Base-by-base conservation (phyloP, 73 alveolate species). In the Breviolum minutum region DNA sequence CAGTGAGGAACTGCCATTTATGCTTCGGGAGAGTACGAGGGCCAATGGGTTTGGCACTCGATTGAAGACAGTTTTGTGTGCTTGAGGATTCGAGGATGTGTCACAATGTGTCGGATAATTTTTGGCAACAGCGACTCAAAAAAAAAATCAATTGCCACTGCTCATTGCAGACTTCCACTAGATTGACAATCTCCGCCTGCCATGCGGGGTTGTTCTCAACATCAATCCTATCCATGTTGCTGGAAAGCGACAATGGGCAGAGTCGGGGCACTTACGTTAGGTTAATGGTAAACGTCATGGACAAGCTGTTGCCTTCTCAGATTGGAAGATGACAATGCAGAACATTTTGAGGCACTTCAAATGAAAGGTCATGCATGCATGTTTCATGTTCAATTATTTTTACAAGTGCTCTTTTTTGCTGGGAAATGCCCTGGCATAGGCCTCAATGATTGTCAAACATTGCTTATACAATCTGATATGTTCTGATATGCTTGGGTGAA, bases 261-360 rank as follows among this genome's bases (percentile, higher is more conserved):
- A 40, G 54, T 40, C 54, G 54, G 0, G 54, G 54, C 54, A 3
- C 54, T 40, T 40, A 40, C 54, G 68, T 32, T 8, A 92, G 98
- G 98, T 92, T 68, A 74, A 92, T n/a, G 98, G 98, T 81, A 40
- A 92, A 14, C 98, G 98, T 26, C 98, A 92, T 26, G 98, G 98
- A 26, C 98, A 92, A 61, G 98, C 98, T 22, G 98, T 81, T 66
- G 68, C 22, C 48, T 20, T 40, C 98, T 74, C 81, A 92, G 86
- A 11, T 40, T 40, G 54, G 54, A 40, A 40, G 54, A 40, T 40
- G 54, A 40, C 54, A 40, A 40, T 40, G 54, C 3, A 40, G 54
- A 0, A 40, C 0, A 40, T 40, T 40, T 3, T 3, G 54, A 0
- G 54, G 54, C 54, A 40, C 54, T 40, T 40, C 5, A 40, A 40